Evolutionary conservation across 2,329 filamentous ascomycete species (phyloP).

Genomic region (Stachybotrys elegans): DNA sequence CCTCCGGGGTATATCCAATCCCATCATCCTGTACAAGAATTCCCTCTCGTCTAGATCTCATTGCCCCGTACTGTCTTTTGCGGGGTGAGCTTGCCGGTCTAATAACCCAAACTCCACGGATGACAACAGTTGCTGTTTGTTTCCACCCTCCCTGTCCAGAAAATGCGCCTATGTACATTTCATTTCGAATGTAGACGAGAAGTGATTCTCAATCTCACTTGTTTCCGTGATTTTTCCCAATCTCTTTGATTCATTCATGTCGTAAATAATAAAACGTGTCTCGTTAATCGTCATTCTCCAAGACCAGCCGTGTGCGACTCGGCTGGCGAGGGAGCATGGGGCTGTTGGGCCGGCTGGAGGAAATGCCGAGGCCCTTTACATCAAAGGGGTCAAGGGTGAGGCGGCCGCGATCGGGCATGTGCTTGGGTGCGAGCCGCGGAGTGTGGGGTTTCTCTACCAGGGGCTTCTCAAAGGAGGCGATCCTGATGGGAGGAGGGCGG

Average conservation of each 20-base stretch:
- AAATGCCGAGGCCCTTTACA: conserved; percentile 30
- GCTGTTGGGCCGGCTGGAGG: conserved; percentile 42
- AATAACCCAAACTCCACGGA: no score
- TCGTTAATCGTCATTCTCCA: no score
- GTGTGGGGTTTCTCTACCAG: conserved; percentile 47
- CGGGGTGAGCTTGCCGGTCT: neutral
- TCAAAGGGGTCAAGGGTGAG: conserved; percentile 37
- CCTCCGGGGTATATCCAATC: no score
- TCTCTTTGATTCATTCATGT: neutral
- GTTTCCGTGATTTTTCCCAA: neutral
- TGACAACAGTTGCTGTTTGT: no score
- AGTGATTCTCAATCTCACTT: no score
- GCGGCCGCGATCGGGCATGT: conserved; percentile 20
- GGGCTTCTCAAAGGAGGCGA: conserved; percentile 74
- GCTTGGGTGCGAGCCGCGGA: conserved; percentile 24
- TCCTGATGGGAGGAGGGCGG: conserved; percentile 60
- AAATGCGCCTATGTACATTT: no score
- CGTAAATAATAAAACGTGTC: neutral
- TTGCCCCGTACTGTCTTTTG: neutral
- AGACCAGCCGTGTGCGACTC: conserved; percentile 32
- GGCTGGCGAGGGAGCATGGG: conserved; percentile 36
- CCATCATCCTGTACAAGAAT: no score
- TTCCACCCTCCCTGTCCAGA: no score
- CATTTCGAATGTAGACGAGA: no score
- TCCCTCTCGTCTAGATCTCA: no score